Percentiles rank a stretch among this genome's conserved stretches.
Evolutionary conservation across 176 grass and related monocot species (phyloP).

Genomic region (Metroxylon sagu): DNA sequence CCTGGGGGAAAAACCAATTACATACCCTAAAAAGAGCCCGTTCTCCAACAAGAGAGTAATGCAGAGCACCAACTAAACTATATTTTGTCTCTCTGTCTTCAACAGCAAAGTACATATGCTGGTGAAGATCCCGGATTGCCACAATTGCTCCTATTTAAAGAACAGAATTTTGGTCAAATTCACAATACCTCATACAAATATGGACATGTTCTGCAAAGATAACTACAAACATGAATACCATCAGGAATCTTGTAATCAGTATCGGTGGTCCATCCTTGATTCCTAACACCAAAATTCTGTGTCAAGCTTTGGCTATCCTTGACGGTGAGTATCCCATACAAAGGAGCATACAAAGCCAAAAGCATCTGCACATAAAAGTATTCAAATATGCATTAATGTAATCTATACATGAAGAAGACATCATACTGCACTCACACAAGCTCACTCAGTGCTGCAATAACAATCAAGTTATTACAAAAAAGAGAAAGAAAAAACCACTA

Average conservation of each 20-base stretch:
- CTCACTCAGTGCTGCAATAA: no score
- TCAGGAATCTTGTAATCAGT: slow-evolving; percentile 51
- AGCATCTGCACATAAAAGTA: slow-evolving; percentile 32
- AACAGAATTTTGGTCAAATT: slow-evolving; percentile 21
- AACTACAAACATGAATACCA: slow-evolving; percentile 38
- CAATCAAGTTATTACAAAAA: no score
- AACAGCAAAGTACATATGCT: slow-evolving; percentile 68
- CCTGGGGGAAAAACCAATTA: background rate
- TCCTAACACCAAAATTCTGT: slow-evolving; percentile 13
- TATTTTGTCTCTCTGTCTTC: slow-evolving; percentile 47
- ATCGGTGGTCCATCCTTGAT: slow-evolving; percentile 35
- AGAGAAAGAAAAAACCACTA: no score
- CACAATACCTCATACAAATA: background rate
- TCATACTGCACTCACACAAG: no score
- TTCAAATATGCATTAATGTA: no score
- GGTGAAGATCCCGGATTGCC: slow-evolving; percentile 60
- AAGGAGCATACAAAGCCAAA: slow-evolving; percentile 43
- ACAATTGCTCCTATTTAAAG: slow-evolving; percentile 62
- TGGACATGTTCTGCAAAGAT: background rate
- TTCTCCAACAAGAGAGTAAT: slow-evolving; percentile 73
- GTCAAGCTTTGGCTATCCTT: slow-evolving; percentile 29
- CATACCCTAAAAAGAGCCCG: slow-evolving; percentile 63
- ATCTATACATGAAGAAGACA: no score
- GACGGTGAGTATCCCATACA: slow-evolving; percentile 39
- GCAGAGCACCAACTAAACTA: slow-evolving; percentile 47